Evolutionary conservation across 2,329 filamentous ascomycete species (phyloP).

Genomic region (Xylariaceae sp.): DNA sequence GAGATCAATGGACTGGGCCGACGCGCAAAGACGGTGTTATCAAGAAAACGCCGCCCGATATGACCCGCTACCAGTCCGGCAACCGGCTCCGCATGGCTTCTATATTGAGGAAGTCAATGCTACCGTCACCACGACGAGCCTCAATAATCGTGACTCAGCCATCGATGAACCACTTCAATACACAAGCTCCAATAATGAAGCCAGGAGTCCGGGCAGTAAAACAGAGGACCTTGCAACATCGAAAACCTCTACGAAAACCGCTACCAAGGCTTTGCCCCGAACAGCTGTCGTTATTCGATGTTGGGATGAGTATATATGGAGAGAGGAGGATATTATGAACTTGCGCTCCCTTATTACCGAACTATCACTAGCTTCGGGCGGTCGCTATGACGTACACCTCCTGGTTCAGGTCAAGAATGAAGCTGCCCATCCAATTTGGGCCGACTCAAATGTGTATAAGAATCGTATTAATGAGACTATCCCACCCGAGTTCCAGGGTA

Average conservation of each 20-base stretch:
- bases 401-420: slow-evolving; percentile 81
- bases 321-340: slow-evolving; percentile 75
- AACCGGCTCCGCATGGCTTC: slow-evolving; percentile 46
- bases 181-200: slow-evolving; percentile 3
- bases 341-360: slow-evolving; percentile 82
- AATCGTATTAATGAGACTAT: slow-evolving; percentile 64
- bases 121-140: slow-evolving; percentile 12
- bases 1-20: slow-evolving; percentile 71
- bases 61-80: slow-evolving; percentile 40
- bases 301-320: slow-evolving; percentile 77
- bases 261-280: slow-evolving; percentile 41
- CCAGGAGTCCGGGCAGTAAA: too few species aligned
- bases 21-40: slow-evolving; percentile 71
- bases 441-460: slow-evolving; percentile 65
- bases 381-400: slow-evolving; percentile 82
- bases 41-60: slow-evolving; percentile 69
- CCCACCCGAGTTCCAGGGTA: slow-evolving; percentile 79
- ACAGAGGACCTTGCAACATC: too few species aligned
- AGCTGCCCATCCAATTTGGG: slow-evolving; percentile 71
- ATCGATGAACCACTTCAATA: slow-evolving; percentile 12
- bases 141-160: slow-evolving; percentile 23
- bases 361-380: slow-evolving; percentile 73
- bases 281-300: slow-evolving; percentile 79
- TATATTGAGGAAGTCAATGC: slow-evolving; percentile 40
- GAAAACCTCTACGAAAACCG: slow-evolving; percentile 8